A percentile compares a stretch with the other conserved stretches of the same genome.
Evolutionary conservation across 495 filamentous ascomycete species (phyloP).

Genomic region (Bacidia rubella): DNA sequence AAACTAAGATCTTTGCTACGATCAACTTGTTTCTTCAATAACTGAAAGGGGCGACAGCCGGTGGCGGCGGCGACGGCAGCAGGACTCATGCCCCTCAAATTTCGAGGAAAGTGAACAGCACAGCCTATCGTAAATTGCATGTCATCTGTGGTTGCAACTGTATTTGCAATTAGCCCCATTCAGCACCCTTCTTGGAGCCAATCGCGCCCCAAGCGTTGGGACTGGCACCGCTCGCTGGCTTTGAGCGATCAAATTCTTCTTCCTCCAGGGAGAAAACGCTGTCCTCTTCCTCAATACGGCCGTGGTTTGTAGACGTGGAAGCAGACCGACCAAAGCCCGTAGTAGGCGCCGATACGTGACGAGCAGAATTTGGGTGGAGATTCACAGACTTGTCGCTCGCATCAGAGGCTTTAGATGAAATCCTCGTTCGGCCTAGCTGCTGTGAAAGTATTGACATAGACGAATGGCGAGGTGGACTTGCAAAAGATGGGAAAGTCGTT

Average conservation of each 20-base stretch:
- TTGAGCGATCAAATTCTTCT: conserved; percentile 41
- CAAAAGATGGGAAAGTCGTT: conserved; percentile 48
- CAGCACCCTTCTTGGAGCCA: conserved; percentile 5
- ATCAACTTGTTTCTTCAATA: too few species aligned
- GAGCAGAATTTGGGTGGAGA: conserved; percentile 34
- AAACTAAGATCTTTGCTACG: too few species aligned
- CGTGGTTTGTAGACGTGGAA: conserved; percentile 38
- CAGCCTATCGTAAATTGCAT: too few species aligned
- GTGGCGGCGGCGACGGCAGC: too few species aligned
- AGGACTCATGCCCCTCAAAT: too few species aligned
- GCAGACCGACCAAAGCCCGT: conserved; percentile 31
- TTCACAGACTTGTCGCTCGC: conserved; percentile 13
- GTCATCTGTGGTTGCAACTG: not conserved
- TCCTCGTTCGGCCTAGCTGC: conserved; percentile 45
- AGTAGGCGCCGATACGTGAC: conserved; percentile 23
- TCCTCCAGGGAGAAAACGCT: conserved; percentile 76
- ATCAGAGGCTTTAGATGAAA: conserved; percentile 21
- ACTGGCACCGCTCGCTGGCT: conserved; percentile 9
- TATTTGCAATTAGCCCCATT: not conserved
- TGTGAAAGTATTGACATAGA: conserved; percentile 59
- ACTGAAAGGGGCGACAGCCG: too few species aligned
- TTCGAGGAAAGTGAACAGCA: too few species aligned
- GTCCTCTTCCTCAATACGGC: conserved; percentile 63
- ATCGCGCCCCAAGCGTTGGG: conserved; percentile 3
- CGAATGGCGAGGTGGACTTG: conserved; percentile 51